Conservation (phyloP, 23 red algal species). For the Gracilaria caudata region DNA sequence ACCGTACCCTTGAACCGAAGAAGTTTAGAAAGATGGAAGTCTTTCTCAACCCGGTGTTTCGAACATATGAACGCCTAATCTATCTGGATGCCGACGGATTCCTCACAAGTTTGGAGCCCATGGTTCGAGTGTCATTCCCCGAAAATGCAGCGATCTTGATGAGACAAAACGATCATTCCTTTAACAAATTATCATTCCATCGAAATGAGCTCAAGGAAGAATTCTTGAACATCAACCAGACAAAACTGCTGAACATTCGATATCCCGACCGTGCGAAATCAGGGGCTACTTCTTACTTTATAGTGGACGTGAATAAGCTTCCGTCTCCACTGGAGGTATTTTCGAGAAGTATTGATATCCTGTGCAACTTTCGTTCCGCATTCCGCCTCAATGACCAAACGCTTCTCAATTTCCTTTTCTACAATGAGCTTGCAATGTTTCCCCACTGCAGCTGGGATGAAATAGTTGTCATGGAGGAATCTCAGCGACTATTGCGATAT, state of each 20-base stretch:
- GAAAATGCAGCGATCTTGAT: conserved; percentile 43
- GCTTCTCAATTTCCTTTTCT: conserved; percentile 53
- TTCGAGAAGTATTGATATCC: conserved; percentile 51
- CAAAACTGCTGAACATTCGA: background rate
- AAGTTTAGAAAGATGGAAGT: conserved; percentile 74
- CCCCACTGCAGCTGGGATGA: conserved; percentile 58
- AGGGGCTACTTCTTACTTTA: conserved; percentile 32
- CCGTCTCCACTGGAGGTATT: conserved; percentile 11
- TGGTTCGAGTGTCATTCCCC: conserved; percentile 40
- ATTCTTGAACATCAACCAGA: conserved; percentile 30
- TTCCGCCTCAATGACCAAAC: conserved; percentile 73
- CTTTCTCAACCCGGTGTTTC: conserved; percentile 61
- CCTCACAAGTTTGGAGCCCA: conserved; percentile 31
- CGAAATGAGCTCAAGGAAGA: conserved; percentile 41
- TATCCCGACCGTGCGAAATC: conserved; percentile 58
- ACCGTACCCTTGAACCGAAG: conserved; percentile 24
- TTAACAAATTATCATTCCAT: conserved; percentile 38
- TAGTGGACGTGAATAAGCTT: conserved; percentile 53
- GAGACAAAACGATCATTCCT: conserved; percentile 61
- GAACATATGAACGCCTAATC: conserved; percentile 52
- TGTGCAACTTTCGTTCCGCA: conserved; percentile 55
- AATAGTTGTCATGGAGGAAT: conserved; percentile 33
- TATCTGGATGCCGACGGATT: conserved; percentile 54
- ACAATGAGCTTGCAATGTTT: conserved; percentile 34
- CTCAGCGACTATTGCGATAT: conserved; percentile 6